phyloP scores from a whole-genome alignment of 352 stramenopile genomes.

The Phytophthora parvispora region DNA sequence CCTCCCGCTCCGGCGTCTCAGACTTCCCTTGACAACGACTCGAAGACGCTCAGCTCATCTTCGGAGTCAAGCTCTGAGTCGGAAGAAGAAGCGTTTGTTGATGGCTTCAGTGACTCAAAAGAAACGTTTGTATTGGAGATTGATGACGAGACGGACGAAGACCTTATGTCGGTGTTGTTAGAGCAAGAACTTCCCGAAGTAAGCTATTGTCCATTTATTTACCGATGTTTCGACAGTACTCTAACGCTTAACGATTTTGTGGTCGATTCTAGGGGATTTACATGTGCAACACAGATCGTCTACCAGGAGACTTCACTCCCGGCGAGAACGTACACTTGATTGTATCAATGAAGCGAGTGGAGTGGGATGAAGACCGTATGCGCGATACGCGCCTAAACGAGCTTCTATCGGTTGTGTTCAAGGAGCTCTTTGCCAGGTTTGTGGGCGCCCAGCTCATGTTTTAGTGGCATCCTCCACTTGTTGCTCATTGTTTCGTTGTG shows the following conservation, averaged over 20 bases:
- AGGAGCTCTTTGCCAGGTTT: constrained; percentile 90
- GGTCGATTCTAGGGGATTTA: constrained; percentile 67
- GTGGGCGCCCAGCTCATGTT: no score
- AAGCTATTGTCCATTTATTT: neutral
- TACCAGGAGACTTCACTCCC: constrained; percentile 74
- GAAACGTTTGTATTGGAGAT: constrained; percentile 93
- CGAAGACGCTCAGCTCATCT: constrained; percentile 72
- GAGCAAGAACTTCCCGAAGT: constrained; percentile 89
- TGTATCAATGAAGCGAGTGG: constrained; percentile 88
- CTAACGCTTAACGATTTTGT: neutral
- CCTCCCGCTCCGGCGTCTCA: constrained; percentile 22
- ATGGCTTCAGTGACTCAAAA: constrained; percentile 86
- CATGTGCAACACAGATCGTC: constrained; percentile 89
- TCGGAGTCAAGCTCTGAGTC: constrained; percentile 87
- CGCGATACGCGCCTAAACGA: constrained; percentile 88
- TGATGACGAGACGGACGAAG: constrained; percentile 94
- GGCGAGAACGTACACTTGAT: constrained; percentile 88
- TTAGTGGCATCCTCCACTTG: neutral
- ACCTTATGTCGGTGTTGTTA: constrained; percentile 92
- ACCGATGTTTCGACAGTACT: neutral
- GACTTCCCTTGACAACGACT: constrained; percentile 53
- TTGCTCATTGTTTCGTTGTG: neutral
- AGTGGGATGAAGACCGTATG: constrained; percentile 91
- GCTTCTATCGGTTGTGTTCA: constrained; percentile 86
- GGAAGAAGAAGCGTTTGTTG: constrained; percentile 82